Evolutionary conservation across 2,329 filamentous ascomycete genomes (phyloP).

Genomic region (Lachnellula cervina): DNA sequence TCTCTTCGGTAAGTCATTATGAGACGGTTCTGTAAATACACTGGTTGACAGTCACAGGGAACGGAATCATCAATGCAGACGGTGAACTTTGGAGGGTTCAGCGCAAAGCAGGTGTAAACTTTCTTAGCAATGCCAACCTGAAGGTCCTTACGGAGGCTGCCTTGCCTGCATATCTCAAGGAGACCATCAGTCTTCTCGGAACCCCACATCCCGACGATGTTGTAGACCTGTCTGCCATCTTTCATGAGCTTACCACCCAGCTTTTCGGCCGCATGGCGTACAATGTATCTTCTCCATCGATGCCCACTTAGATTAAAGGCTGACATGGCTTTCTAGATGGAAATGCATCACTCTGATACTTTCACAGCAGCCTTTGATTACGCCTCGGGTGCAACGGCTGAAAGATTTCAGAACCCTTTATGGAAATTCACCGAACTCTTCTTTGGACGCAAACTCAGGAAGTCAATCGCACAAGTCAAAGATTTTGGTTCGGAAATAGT

Average conservation of each 20-base stretch:
- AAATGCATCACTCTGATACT: constrained; percentile 57
- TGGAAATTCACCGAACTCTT: constrained; percentile 56
- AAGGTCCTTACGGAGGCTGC: constrained; percentile 52
- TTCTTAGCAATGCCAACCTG: constrained; percentile 54
- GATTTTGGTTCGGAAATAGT: constrained; percentile 55
- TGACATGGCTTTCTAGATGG: constrained; percentile 42
- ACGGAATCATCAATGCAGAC: constrained; percentile 64
- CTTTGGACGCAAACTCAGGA: constrained; percentile 43
- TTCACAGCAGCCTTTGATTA: constrained; percentile 59
- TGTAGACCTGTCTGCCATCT: constrained; percentile 54
- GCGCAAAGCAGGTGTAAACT: constrained; percentile 55
- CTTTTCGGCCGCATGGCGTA: constrained; percentile 67
- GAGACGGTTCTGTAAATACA: not conserved
- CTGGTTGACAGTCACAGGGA: constrained; percentile 34
- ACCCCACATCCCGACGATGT: constrained; percentile 33
- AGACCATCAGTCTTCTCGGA: constrained; percentile 33
- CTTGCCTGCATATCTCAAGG: constrained; percentile 49
- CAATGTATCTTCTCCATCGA: constrained; percentile 35
- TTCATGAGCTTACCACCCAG: constrained; percentile 60
- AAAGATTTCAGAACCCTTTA: constrained; percentile 61
- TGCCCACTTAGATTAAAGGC: not conserved
- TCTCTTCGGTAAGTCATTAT: constrained; percentile 46
- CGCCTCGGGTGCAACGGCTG: constrained; percentile 54
- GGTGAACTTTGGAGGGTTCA: constrained; percentile 59
- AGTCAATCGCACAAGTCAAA: constrained; percentile 46